Percentiles rank a stretch among this genome's conserved stretches.
Conservation (phyloP, 108 stramenopile genomes). For the Nitzschia sp. region DNA sequence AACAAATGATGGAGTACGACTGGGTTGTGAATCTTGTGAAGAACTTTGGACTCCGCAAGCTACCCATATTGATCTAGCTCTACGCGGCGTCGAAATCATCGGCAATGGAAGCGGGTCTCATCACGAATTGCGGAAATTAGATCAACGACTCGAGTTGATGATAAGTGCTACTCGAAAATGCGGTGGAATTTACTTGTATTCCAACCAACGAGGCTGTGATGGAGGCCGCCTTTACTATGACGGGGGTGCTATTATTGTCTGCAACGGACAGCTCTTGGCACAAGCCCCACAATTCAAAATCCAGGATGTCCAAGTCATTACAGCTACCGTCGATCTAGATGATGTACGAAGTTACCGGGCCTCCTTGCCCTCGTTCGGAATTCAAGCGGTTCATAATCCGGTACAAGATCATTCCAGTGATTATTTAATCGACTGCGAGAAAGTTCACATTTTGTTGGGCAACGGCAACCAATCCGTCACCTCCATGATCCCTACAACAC, state of each 20-base stretch:
- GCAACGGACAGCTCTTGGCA: slow-evolving; percentile 92
- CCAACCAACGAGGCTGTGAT: slow-evolving; percentile 98
- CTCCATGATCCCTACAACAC: not conserved
- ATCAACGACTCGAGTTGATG: slow-evolving; percentile 88
- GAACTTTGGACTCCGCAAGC: slow-evolving; percentile 95
- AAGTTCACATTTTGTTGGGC: slow-evolving; percentile 5
- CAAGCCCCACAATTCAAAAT: slow-evolving; percentile 94
- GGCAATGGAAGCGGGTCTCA: slow-evolving; percentile 97
- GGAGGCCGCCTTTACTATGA: slow-evolving; percentile 95
- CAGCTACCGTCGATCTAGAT: slow-evolving; percentile 94
- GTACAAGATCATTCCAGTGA: slow-evolving; percentile 8
- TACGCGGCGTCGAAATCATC: slow-evolving; percentile 95
- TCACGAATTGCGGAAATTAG: slow-evolving; percentile 92
- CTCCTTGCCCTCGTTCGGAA: slow-evolving; percentile 78
- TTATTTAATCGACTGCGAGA: slow-evolving; percentile 25
- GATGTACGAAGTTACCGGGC: slow-evolving; percentile 93
- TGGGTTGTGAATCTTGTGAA: slow-evolving; percentile 97
- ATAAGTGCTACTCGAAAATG: slow-evolving; percentile 88
- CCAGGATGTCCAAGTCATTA: slow-evolving; percentile 89
- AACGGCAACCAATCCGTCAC: not conserved
- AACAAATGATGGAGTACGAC: slow-evolving; percentile 57
- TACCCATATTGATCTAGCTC: slow-evolving; percentile 87
- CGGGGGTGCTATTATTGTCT: slow-evolving; percentile 94
- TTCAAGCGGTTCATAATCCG: slow-evolving; percentile 72
- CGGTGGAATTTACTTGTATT: slow-evolving; percentile 97